Evolutionary conservation across 164 flowering plant genomes (phyloP), one percentile per base, ranked within the genome.

Genomic region (Umbellularia californica): DNA sequence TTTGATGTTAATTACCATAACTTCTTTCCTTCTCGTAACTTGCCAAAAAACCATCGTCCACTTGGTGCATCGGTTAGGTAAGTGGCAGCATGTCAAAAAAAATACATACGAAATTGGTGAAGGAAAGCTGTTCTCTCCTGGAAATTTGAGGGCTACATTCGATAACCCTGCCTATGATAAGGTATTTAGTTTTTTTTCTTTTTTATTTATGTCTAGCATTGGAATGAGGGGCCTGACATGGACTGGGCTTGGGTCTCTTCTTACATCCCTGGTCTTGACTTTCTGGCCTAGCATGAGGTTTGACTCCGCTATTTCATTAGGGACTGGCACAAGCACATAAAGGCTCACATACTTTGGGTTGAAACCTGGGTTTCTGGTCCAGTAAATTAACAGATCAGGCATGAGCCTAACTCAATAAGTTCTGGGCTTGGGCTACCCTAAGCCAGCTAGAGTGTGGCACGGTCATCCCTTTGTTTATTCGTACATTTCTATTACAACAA

Each of bases 31-130:
- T 65, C 63, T 22, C 70, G 63, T 65, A 19, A 35, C 3, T 7
- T 35, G 19, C 41, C 62, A n/a, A 5, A 9, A 41, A 41, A 41
- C 47, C 47, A 41, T 41, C 10, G 11, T 41, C 47, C 9, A 41
- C 47, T 62, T 62, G 70, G 50, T 66, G 64, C 58, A n/a, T 71
- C 78, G 24, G 3, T 69, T 75, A 95, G 99, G 99, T 47, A 95
- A 93, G 76, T 93, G 99, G 99, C 94, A 84, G 75, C 98, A 92
- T 85, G 99, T 95, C 15, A 95, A 95, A 75, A n/a, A n/a, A n/a
- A 97, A 95, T 20, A 95, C 98, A 41, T 88, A 91, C 64, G 90
- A 90, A 73, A 93, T 95, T 74, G 84, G 87, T 52, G 99, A 95
- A 82, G 99, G 98, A 72, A 95, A 93, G 79, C 76, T 95, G 79